These are phyloP conservation scores for Dipteronia dyeriana DNA, from an alignment of 345 rosid genomes.

Conservation along the genomic window DNA sequence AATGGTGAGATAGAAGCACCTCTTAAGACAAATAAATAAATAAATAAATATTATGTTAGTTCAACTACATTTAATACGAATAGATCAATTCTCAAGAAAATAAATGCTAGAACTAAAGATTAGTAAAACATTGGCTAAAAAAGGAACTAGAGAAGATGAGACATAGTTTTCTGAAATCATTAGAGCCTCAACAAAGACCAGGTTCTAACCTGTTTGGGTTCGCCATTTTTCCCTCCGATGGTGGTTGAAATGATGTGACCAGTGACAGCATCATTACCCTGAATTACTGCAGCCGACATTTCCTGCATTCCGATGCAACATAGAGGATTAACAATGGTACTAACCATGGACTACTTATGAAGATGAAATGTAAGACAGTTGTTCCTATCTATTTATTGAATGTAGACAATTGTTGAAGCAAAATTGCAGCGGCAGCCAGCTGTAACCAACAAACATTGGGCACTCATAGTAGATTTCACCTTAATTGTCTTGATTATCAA, in stretches of 20 bases:
- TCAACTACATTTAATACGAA: neutral
- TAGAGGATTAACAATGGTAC: slow-evolving; percentile 9
- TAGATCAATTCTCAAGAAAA: neutral
- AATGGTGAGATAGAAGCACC: neutral
- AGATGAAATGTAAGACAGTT: neutral
- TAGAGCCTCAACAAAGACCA: slow-evolving; percentile 8
- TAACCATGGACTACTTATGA: neutral
- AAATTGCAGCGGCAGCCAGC: neutral
- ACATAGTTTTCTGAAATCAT: neutral
- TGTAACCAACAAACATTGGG: neutral
- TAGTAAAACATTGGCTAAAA: neutral
- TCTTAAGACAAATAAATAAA: neutral
- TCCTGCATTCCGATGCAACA: slow-evolving; percentile 41
- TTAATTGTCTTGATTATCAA: neutral
- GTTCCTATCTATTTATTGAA: slow-evolving; percentile 4
- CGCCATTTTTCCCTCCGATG: slow-evolving; percentile 84
- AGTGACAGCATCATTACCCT: slow-evolving; percentile 58
- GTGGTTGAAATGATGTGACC: slow-evolving; percentile 83
- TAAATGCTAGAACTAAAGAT: neutral
- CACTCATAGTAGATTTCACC: slow-evolving; percentile 4
- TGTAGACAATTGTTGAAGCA: slow-evolving; percentile 1
- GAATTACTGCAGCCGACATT: slow-evolving; percentile 56
- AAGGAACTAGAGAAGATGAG: neutral
- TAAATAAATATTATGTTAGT: neutral
- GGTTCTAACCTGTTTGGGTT: slow-evolving; percentile 65